Base-by-base conservation (phyloP, 1,139 yeast genomes). In the Magnusiomyces tetraspermus region DNA sequence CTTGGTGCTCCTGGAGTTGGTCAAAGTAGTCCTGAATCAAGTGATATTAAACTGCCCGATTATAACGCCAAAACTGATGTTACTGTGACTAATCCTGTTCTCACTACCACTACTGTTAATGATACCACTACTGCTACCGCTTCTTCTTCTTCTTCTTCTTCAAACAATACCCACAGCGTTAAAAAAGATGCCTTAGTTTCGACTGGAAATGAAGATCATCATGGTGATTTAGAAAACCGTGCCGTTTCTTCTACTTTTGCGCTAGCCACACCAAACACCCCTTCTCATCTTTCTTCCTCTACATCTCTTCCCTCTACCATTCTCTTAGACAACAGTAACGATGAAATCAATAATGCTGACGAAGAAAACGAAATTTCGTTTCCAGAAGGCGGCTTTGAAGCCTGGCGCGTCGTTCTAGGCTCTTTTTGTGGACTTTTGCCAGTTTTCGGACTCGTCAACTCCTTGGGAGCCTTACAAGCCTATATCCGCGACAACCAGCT, bases 381-480 rank as follows among this genome's bases (percentile, higher is more conserved):
- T 60, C 81, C 82, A 0, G 85, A 80, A 54, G 84, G 86, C 11
- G 85, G 85, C 0, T 56, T 60, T 50, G 66, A 67, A 48, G 85
- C 86, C 0, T 76, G 80, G 69, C 53, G 72, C 11, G 82, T 81
- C 0, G 75, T 80, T 0, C 58, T 80, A 6, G 90, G 90, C 0
- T 76, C 84, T 0, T 81, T 81, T 57, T 62, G 82, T 56, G 92
- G 90, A 0, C 64, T 83, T 45, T 68, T 78, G 11, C 78, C 82
- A 2, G 78, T 75, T 22, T 82, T 83, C 63, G 94, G 94, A 2
- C 66, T 83, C 28, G 73, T 82, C 61, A 84, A 84, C 61, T 72
- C 86, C 0, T 67, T 80, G 31, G 92, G 92, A 56, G 88, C 87
- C 0, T 74, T 83, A 49, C 84, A 83, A 65, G 77, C 86, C 0